These are phyloP conservation scores for Pulchroboletus neoregius DNA, from an alignment of 1,284 basidiomycete species.

Conservation along the genomic window DNA sequence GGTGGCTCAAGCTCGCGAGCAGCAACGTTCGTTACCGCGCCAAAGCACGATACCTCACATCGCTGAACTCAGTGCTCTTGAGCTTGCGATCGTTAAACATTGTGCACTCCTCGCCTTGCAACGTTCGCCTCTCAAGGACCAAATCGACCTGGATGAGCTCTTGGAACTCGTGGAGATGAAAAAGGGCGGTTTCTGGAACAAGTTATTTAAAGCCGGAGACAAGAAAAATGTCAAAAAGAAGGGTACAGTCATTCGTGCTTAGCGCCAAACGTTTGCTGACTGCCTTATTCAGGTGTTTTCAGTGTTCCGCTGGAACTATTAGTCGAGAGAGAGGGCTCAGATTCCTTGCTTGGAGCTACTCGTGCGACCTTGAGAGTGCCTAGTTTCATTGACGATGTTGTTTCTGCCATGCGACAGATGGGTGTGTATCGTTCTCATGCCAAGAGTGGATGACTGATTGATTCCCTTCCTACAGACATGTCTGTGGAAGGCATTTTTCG, in stretches of 20 bases:
- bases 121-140: slow-evolving; percentile 75
- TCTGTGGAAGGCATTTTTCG: slow-evolving; percentile 98
- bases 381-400: slow-evolving; percentile 96
- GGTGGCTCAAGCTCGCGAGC: slow-evolving; percentile 85
- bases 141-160: slow-evolving; percentile 88
- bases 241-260: slow-evolving; percentile 46
- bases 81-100: slow-evolving; percentile 90
- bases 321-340: slow-evolving; percentile 93
- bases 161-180: slow-evolving; percentile 90
- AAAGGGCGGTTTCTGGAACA: slow-evolving; percentile 96
- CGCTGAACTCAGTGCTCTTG: slow-evolving; percentile 80
- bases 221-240: slow-evolving; percentile 90
- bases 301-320: slow-evolving; percentile 90
- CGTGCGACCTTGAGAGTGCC: slow-evolving; percentile 84
- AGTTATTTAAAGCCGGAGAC: slow-evolving; percentile 87
- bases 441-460: slow-evolving; percentile 2
- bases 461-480: slow-evolving; percentile 66
- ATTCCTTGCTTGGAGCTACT: slow-evolving; percentile 90
- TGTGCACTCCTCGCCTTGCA: slow-evolving; percentile 81
- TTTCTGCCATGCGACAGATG: slow-evolving; percentile 99
- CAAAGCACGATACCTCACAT: slow-evolving; percentile 77
- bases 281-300: slow-evolving; percentile 66
- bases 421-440: slow-evolving; percentile 52
- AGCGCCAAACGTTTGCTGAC: neutral
- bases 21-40: slow-evolving; percentile 73